Evolutionary conservation across 2,329 filamentous ascomycete species (phyloP).

Genomic region (Helotiales sp.): DNA sequence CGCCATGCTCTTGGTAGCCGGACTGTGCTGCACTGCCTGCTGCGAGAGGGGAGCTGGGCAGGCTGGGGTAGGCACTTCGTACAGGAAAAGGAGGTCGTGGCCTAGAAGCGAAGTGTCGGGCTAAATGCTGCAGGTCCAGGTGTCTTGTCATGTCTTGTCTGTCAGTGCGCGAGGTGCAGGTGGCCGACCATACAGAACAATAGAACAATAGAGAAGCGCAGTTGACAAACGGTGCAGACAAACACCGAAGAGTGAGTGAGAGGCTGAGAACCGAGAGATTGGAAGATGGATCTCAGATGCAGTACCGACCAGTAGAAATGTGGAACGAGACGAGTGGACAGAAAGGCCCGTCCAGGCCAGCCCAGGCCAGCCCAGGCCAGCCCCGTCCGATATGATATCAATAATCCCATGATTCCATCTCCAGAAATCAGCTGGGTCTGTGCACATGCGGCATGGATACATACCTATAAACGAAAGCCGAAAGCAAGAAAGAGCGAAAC

Average conservation of each 20-base stretch:
- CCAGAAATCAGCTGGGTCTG: no score
- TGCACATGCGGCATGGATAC: no score
- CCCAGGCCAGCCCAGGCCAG: neutral
- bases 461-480: no score
- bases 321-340: neutral
- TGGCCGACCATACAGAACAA: neutral
- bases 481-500: no score
- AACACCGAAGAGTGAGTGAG: no score
- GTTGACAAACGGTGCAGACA: neutral
- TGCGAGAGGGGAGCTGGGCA: no score
- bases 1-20: conserved; percentile 8
- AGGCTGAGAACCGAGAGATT: neutral
- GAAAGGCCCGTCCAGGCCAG: neutral
- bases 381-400: no score
- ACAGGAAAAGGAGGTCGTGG: neutral
- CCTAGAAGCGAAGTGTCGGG: conserved; percentile 5
- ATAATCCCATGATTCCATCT: no score
- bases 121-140: conserved; percentile 15
- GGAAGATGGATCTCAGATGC: neutral
- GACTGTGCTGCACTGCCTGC: neutral
- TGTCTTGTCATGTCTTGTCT: neutral
- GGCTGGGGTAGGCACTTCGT: no score
- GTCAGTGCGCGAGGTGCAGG: neutral
- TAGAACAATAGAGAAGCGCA: neutral
- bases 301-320: no score